Evolutionary conservation across 2,329 filamentous ascomycete species (phyloP), one percentile per base, ranked within the genome.

Genomic region (Ophiostoma himal-ulmi): DNA sequence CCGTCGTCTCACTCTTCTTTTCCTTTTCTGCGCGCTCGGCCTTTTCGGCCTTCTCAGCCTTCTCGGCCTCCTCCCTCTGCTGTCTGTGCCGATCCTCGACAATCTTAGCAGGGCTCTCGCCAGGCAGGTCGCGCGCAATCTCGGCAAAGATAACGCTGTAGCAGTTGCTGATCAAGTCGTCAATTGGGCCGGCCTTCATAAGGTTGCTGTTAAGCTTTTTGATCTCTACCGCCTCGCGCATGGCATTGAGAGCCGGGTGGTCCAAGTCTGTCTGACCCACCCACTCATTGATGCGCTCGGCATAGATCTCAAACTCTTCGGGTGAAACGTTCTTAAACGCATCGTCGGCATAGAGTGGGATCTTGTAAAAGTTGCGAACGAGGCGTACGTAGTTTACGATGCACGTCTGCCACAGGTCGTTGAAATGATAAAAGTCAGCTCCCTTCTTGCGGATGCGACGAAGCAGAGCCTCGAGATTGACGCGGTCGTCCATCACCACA

Each of bases 161-260:
- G 67, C 91, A 89, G 79, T 99, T 95, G 30, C 90, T 91, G 74
- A 97, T 91, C n/a, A 98, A 85, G 76, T 99, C 95, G 76, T 99
- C 95, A 64, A 98, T 94, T 11, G 89, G 84, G 0, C 88, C 86
- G 0, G 90, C 86, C 79, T 97, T 97, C 86, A 96, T 95, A 8
- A 97, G 84, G 66, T 90, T 91, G 57, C 90, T 89, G 77, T 99
- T 99, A 64, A 97, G 85, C 77, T 88, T 88, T 77, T 88, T 88
- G 60, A 88, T 74, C 72, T 88, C 86, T 11, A 87, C 83, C 0
- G 82, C 81, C 66, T 88, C 86, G 75, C 84, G 86, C 78, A 88
- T 81, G 70, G 85, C 86, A 66, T 79, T 80, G 68, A 88, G 81
- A 1, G 83, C 82, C 0, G 79, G 76, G 68, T 84, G 77, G n/a